Percentiles rank a stretch among this genome's conserved stretches.
These are phyloP conservation scores for Tuber microsphaerosporum DNA, from an alignment of 495 filamentous ascomycete genomes.

Conservation along the genomic window DNA sequence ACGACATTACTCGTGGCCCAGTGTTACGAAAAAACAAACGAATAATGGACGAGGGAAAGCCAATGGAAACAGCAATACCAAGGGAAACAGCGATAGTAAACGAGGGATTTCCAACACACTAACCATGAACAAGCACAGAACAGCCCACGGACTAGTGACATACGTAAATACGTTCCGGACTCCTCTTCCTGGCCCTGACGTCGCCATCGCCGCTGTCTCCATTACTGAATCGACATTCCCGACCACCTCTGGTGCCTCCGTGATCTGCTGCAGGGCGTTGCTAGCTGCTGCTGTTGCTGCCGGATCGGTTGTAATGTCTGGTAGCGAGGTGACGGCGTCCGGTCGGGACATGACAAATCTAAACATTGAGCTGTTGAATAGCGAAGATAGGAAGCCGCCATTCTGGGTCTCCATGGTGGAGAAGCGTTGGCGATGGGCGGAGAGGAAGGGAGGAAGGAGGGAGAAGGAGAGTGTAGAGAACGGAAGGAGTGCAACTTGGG, in stretches of 20 bases:
- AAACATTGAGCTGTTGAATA: background rate
- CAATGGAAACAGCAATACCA: slow-evolving; percentile 15
- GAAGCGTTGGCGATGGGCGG: background rate
- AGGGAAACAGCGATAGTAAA: background rate
- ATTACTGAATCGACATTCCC: background rate
- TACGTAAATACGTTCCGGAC: slow-evolving; percentile 88
- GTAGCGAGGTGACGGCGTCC: background rate
- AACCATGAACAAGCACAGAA: slow-evolving; percentile 73
- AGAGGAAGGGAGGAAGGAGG: background rate
- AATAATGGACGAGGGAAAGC: slow-evolving; percentile 24
- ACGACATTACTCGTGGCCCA: background rate
- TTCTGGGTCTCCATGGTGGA: slow-evolving; percentile 6
- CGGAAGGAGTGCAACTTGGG: background rate
- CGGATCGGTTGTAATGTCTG: background rate
- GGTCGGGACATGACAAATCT: background rate
- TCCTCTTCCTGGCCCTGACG: slow-evolving; percentile 42
- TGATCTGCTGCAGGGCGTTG: background rate
- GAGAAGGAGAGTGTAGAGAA: background rate
- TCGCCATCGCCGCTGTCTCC: slow-evolving; percentile 5
- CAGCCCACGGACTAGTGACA: slow-evolving; percentile 86
- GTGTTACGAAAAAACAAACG: background rate
- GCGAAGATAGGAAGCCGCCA: slow-evolving; percentile 3
- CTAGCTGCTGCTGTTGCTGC: background rate
- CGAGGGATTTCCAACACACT: slow-evolving; percentile 7
- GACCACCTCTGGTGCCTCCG: background rate